A percentile compares a stretch with the other conserved stretches of the same genome.
Evolutionary conservation across 768 basidiomycete species (phyloP).

Genomic region (Pulveroboletus ravenelii): DNA sequence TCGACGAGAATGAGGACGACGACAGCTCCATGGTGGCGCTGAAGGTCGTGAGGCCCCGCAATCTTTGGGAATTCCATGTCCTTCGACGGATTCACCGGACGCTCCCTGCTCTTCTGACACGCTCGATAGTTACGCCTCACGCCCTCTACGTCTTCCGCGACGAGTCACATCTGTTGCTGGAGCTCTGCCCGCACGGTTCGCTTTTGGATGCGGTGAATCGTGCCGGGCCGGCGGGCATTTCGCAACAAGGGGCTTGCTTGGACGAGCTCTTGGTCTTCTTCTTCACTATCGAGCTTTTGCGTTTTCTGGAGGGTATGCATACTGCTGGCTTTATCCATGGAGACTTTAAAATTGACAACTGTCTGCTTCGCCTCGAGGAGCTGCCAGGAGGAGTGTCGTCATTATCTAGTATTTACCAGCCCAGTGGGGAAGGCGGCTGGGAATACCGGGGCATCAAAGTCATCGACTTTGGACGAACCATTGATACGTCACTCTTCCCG

Average conservation of each 20-base stretch:
- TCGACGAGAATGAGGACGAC: constrained; percentile 49
- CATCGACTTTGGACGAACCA: constrained; percentile 96
- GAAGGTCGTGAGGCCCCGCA: constrained; percentile 86
- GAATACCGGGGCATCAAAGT: constrained; percentile 79
- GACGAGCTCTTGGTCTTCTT: constrained; percentile 95
- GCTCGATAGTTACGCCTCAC: constrained; percentile 72
- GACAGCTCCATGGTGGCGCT: constrained; percentile 65
- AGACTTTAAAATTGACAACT: constrained; percentile 99
- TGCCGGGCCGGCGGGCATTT: constrained; percentile 67
- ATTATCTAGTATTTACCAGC: constrained; percentile 76
- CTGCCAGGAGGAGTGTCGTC: constrained; percentile 63
- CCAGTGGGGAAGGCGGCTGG: constrained; percentile 83
- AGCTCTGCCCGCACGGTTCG: constrained; percentile 86
- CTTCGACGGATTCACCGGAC: constrained; percentile 71
- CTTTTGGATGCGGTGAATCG: constrained; percentile 90
- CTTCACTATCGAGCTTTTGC: constrained; percentile 88
- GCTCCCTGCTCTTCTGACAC: constrained; percentile 53
- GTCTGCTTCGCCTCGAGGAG: constrained; percentile 86
- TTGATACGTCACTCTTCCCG: constrained; percentile 83
- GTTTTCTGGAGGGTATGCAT: constrained; percentile 80
- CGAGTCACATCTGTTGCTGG: constrained; percentile 86
- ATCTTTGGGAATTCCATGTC: constrained; percentile 89
- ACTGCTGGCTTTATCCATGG: constrained; percentile 86
- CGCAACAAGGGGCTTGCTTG: constrained; percentile 73
- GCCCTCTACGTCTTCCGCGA: constrained; percentile 80